Evolutionary conservation across 2,329 filamentous ascomycete species (phyloP).

Genomic region (Nemania abortiva): DNA sequence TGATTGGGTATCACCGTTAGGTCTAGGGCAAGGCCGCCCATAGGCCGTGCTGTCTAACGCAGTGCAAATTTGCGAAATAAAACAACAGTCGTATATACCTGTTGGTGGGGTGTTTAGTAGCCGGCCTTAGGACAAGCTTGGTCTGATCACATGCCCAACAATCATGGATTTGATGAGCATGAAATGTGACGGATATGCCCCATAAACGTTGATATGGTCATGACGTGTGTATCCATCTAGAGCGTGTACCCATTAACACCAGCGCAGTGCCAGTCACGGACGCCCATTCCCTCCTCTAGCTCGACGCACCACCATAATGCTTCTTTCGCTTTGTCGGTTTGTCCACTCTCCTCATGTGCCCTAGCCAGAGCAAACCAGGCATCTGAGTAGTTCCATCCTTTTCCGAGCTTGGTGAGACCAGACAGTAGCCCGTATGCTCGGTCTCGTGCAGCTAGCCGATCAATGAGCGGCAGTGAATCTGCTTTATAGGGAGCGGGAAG

Average conservation of each 20-base stretch:
- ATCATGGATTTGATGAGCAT: slow-evolving; percentile 8
- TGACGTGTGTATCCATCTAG: slow-evolving; percentile 49
- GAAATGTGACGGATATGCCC: slow-evolving; percentile 16
- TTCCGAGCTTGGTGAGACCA: slow-evolving; percentile 84
- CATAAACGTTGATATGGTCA: slow-evolving; percentile 20
- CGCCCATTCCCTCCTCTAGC: slow-evolving; percentile 84
- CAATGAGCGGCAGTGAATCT: slow-evolving; percentile 76
- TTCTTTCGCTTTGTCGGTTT: slow-evolving; percentile 88
- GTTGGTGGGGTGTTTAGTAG: neutral
- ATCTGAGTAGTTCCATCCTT: slow-evolving; percentile 90
- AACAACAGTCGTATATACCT: slow-evolving; percentile 14
- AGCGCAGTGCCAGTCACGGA: slow-evolving; percentile 82
- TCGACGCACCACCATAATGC: slow-evolving; percentile 98
- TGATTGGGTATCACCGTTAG: slow-evolving; percentile 23
- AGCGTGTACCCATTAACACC: slow-evolving; percentile 75
- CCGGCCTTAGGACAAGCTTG: neutral
- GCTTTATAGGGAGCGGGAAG: slow-evolving; percentile 67
- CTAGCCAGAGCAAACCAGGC: slow-evolving; percentile 92
- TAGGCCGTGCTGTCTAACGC: slow-evolving; percentile 22
- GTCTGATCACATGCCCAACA: neutral
- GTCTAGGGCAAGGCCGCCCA: slow-evolving; percentile 3
- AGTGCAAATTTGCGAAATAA: slow-evolving; percentile 14
- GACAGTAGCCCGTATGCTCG: slow-evolving; percentile 87
- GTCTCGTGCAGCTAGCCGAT: slow-evolving; percentile 89
- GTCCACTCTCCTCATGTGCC: slow-evolving; percentile 87